Evolutionary conservation across 768 basidiomycete genomes (phyloP), one percentile per base, ranked within the genome.

Genomic region (Phaeotremella fagi): DNA sequence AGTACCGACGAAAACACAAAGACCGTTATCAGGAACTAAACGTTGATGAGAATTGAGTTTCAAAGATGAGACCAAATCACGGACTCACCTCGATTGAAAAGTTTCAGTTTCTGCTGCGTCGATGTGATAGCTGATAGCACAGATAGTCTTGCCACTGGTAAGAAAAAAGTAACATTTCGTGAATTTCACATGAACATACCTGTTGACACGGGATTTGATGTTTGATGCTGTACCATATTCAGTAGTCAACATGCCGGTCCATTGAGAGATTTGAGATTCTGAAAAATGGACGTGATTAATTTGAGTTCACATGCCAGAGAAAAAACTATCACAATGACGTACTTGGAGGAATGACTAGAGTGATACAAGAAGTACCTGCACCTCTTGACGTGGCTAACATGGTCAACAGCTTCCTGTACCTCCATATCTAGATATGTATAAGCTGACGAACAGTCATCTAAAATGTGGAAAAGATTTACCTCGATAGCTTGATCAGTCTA

Each of bases 181-280:
- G 20, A 41, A 27, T 20, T 11, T 23, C 46, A 41, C 23, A 3
- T 49, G 24, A 18, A 50, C 57, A 43, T 27, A 68, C 66, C 66
- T 59, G 54, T 71, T 71, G 25, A 71, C 70, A 54, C 95, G 89
- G 59, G 91, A 95, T 76, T 99, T 99, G 81, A 99, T 98, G 79
- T 99, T 98, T 57, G 92, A 95, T n/a, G 95, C 95, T 5, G 92
- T 97, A 49, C 91, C 91, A 67, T 90, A 94, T 76, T 95, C 95
- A 74, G 94, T 91, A 49, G 94, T 97, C 73, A 99, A 83, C 94
- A 99, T 95, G 54, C 85, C 86, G 43, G 85, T 86, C 61, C 87
- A 85, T 56, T 90, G 85, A 31, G 92, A 92, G 74, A 99, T 88
- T 82, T 98, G 94, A 77, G 77, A 75, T 60, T 45, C 71, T 75